Evolutionary conservation across 75 land plant species (phyloP).

Genomic region (Cryptomeria japonica): DNA sequence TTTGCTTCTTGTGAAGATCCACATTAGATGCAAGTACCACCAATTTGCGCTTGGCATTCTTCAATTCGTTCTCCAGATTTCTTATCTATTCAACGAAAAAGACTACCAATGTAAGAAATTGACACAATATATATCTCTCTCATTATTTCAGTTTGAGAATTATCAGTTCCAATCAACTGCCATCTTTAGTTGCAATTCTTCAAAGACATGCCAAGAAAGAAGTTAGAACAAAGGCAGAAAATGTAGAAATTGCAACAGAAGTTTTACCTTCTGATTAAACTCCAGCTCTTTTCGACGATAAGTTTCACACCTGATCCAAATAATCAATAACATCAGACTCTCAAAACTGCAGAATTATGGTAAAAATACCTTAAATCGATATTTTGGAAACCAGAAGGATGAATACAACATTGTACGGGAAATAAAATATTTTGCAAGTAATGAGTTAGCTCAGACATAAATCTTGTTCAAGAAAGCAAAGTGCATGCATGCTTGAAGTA

Average conservation of each 20-base stretch:
- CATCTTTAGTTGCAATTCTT: not conserved
- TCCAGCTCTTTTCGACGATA: not conserved
- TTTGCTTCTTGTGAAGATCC: not conserved
- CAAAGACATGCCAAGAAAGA: not conserved
- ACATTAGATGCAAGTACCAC: slow-evolving; percentile 1
- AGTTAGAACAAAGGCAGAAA: not conserved
- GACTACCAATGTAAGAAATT: not conserved
- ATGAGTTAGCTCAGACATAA: not conserved
- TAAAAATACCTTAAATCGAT: not conserved
- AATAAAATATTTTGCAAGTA: not conserved
- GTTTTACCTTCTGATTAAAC: slow-evolving; percentile 2
- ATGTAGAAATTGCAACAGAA: not conserved
- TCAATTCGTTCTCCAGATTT: slow-evolving; percentile 3
- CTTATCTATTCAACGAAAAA: not conserved
- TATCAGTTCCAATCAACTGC: not conserved
- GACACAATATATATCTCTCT: not conserved
- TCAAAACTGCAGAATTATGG: not conserved
- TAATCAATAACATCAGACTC: not conserved
- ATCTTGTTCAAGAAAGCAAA: not conserved
- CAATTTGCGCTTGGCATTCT: not conserved
- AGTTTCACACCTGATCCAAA: not conserved
- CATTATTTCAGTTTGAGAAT: not conserved
- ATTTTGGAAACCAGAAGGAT: not conserved
- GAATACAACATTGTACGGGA: not conserved
- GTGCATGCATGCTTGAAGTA: not conserved